phyloP scores from a whole-genome alignment of 257 asterid species.

The Fraxinus anomala region DNA sequence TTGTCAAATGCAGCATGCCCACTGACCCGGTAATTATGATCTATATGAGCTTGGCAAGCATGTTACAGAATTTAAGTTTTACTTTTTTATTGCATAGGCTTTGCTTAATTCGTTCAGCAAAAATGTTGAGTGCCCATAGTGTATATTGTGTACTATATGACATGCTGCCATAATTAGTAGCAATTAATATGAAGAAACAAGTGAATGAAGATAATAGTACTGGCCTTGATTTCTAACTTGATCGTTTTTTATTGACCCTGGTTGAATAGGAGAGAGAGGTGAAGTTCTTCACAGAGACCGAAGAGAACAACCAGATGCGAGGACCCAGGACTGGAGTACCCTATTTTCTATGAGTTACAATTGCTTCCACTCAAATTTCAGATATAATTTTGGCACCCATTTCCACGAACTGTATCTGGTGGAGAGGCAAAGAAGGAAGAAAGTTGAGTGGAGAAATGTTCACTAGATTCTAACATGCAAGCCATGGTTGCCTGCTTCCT shows the following conservation, averaged over 20 bases:
- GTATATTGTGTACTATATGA: neutral
- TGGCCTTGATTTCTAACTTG: neutral
- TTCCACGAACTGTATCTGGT: slow-evolving; percentile 12
- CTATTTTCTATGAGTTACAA: slow-evolving; percentile 64
- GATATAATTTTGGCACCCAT: slow-evolving; percentile 21
- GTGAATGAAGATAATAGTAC: neutral
- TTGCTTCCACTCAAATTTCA: slow-evolving; percentile 10
- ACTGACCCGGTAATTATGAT: too few relatives aligned
- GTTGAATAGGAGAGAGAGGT: slow-evolving; percentile 82
- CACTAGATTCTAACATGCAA: slow-evolving; percentile 16
- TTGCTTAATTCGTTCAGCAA: neutral
- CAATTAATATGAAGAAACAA: neutral
- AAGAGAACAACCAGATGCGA: slow-evolving; percentile 98
- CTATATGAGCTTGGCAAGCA: neutral
- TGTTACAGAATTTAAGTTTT: neutral
- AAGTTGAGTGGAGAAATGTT: slow-evolving; percentile 21
- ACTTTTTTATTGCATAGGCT: neutral
- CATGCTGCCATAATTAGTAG: neutral
- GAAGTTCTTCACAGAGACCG: slow-evolving; percentile 97
- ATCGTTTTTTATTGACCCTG: neutral
- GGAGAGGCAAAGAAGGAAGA: slow-evolving; percentile 19
- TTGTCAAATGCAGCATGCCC: neutral
- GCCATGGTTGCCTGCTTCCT: slow-evolving; percentile 30
- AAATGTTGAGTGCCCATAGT: neutral
- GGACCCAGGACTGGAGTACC: slow-evolving; percentile 99